A percentile compares a stretch with the other conserved stretches of the same genome.
Evolutionary conservation across 129 eudicot genomes (phyloP).

Genomic region (Saposhnikovia divaricata): DNA sequence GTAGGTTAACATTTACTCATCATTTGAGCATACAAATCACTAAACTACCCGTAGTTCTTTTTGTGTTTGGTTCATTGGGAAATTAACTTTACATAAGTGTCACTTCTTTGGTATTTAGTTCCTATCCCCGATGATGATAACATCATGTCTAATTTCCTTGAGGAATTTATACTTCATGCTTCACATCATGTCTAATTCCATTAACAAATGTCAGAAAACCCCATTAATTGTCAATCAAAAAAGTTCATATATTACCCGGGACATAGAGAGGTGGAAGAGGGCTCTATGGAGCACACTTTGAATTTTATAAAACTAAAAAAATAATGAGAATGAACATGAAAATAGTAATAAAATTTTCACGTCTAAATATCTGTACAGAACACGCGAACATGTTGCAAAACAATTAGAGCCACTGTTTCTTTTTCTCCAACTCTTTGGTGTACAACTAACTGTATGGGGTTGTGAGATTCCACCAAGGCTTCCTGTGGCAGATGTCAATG

Average conservation of each 20-base stretch:
- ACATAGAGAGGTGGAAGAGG: neutral
- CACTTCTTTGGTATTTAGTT: too few relatives aligned
- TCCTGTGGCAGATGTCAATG: neutral
- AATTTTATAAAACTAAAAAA: neutral
- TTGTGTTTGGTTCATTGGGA: neutral
- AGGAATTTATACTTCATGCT: neutral
- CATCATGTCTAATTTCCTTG: neutral
- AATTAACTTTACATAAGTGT: too few relatives aligned
- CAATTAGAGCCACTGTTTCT: neutral
- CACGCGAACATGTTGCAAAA: neutral
- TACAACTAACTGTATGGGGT: conserved; percentile 1
- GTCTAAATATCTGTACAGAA: neutral
- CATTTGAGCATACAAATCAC: neutral
- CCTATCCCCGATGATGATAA: too few relatives aligned
- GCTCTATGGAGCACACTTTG: neutral
- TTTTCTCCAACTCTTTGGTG: neutral
- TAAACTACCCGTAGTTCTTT: too few relatives aligned
- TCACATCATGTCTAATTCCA: neutral
- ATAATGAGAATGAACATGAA: neutral
- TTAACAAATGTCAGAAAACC: neutral
- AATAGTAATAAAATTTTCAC: neutral
- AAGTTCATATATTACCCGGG: neutral
- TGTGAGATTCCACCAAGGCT: neutral
- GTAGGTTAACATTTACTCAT: neutral
- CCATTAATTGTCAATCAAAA: neutral